Evolutionary conservation across 345 rosid species (phyloP).

Genomic region (Salix exigua): DNA sequence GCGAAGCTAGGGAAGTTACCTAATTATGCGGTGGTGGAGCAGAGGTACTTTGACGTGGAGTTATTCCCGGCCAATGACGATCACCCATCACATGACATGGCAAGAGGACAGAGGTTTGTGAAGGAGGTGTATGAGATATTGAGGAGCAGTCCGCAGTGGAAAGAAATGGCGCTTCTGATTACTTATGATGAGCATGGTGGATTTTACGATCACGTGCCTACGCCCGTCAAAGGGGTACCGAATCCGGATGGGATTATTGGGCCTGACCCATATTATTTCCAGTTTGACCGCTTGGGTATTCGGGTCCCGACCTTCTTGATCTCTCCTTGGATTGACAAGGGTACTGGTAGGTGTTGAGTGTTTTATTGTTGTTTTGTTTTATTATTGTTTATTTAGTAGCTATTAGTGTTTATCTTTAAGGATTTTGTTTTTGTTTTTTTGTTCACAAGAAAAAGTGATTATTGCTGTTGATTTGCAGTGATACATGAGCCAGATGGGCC

Average conservation of each 20-base stretch:
- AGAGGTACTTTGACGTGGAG: constrained; percentile 69
- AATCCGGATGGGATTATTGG: constrained; percentile 90
- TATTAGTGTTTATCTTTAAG: background rate
- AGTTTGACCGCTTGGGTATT: constrained; percentile 85
- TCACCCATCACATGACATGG: constrained; percentile 94
- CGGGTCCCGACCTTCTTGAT: constrained; percentile 78
- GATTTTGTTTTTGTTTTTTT: background rate
- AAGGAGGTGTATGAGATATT: constrained; percentile 93
- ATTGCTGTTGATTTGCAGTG: constrained; percentile 36
- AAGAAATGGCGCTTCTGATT: constrained; percentile 82
- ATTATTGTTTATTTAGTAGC: background rate
- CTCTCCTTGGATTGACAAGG: constrained; percentile 95
- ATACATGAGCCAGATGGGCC: constrained; percentile 90
- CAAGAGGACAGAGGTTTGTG: constrained; percentile 77
- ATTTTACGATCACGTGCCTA: constrained; percentile 93
- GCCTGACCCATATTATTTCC: constrained; percentile 85
- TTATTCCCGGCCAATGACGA: constrained; percentile 82
- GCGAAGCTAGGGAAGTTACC: constrained; percentile 75
- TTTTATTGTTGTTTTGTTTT: background rate
- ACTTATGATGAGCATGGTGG: constrained; percentile 98
- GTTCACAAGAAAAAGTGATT: background rate
- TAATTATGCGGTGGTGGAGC: constrained; percentile 83
- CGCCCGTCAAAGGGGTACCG: constrained; percentile 75
- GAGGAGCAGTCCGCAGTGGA: constrained; percentile 94
- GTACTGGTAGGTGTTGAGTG: constrained; percentile 54